Evolutionary conservation across 2,329 filamentous ascomycete genomes (phyloP).

Genomic region (Alternaria gaisen): DNA sequence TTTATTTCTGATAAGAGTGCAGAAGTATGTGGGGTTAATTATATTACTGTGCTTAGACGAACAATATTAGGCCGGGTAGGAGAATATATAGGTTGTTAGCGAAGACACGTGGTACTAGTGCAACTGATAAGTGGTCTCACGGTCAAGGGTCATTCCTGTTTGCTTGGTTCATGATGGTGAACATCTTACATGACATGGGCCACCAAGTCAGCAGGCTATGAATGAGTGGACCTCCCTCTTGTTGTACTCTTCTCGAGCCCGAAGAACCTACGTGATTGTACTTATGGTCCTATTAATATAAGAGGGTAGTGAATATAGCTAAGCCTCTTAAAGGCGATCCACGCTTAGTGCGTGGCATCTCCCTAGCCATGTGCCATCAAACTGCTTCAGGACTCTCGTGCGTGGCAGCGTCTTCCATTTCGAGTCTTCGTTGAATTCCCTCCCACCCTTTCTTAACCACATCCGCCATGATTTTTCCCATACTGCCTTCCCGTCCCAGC

Average conservation of each 20-base stretch:
- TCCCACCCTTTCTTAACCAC: conserved; percentile 58
- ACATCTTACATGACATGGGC: not conserved
- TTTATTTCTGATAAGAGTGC: not conserved
- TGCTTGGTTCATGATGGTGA: not conserved
- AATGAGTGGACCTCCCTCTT: too few species aligned
- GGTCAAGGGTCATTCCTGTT: too few species aligned
- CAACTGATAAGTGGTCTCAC: not conserved
- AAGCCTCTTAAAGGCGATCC: not conserved
- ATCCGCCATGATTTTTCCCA: conserved; percentile 54
- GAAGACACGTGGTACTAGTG: not conserved
- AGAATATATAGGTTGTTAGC: not conserved
- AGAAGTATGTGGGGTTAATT: not conserved
- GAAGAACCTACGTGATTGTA: not conserved
- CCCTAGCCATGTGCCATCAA: conserved; percentile 2
- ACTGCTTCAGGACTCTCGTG: conserved; percentile 32
- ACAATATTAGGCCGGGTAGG: not conserved
- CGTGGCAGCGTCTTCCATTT: conserved; percentile 33
- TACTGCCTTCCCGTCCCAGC: conserved; percentile 39
- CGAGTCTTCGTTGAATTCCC: conserved; percentile 50
- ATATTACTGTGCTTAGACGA: conserved; percentile 1
- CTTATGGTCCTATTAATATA: not conserved
- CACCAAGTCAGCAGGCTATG: not conserved
- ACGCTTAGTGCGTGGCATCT: not conserved
- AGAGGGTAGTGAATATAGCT: too few species aligned
- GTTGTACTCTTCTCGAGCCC: not conserved